These are phyloP conservation scores for Aegilops umbellulata DNA, from an alignment of 176 grass and related monocot genomes.

Conservation along the genomic window DNA sequence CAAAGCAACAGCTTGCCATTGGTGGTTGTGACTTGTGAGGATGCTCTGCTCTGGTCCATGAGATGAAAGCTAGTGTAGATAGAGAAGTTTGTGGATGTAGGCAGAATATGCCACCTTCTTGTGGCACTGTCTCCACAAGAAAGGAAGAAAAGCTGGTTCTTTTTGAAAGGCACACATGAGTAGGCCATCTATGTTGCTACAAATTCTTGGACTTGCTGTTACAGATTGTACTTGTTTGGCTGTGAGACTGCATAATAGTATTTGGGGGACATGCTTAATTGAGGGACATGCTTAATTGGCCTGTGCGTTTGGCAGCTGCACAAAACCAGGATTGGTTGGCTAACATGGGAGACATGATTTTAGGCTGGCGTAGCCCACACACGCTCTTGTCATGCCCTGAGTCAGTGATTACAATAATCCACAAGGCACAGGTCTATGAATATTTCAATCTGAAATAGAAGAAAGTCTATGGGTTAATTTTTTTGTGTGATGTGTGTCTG, in stretches of 20 bases:
- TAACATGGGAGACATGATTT: conserved; percentile 55
- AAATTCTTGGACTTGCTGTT: conserved; percentile 29
- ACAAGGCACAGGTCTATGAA: conserved; percentile 22
- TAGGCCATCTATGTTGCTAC: conserved; percentile 2
- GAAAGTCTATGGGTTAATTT: not conserved
- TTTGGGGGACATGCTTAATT: conserved; percentile 32
- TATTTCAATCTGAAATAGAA: not conserved
- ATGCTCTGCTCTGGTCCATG: no score
- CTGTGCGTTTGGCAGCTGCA: conserved; percentile 26
- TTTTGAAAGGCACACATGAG: conserved; percentile 32
- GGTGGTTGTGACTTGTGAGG: no score
- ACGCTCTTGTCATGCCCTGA: conserved; percentile 14
- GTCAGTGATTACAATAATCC: conserved; percentile 10
- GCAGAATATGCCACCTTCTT: conserved; percentile 39
- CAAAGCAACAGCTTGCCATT: conserved; percentile 13
- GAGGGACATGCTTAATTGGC: conserved; percentile 40
- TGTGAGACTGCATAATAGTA: not conserved
- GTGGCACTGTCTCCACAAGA: conserved; percentile 1
- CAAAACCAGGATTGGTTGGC: conserved; percentile 38
- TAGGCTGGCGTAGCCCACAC: conserved; percentile 28
- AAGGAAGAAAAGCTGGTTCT: not conserved
- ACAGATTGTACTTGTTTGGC: conserved; percentile 10
- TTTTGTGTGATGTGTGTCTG: conserved; percentile 13
- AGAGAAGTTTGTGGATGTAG: conserved; percentile 30
- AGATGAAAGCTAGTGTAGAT: not conserved